A percentile compares a stretch with the other conserved stretches of the same genome.
Evolutionary conservation across 495 filamentous ascomycete species (phyloP).

Genomic region (Stereocaulon alpinum): DNA sequence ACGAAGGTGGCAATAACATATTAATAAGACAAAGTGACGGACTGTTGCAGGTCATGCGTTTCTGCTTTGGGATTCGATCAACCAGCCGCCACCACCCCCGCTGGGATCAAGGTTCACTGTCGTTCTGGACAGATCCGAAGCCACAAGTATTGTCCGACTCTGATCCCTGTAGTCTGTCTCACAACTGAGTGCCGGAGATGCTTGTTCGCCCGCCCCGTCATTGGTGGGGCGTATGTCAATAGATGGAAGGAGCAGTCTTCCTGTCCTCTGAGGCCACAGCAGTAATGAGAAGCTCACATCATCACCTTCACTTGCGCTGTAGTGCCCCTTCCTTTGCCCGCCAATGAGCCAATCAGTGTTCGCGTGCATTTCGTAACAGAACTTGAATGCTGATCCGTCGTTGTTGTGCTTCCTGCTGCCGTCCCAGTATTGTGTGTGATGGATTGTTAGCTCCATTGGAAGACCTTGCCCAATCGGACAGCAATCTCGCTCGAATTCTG

Average conservation of each 20-base stretch:
- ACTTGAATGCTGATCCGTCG: conserved; percentile 50
- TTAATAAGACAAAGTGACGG: too few species aligned
- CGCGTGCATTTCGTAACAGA: conserved; percentile 73
- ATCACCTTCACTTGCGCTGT: conserved; percentile 47
- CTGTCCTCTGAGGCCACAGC: conserved; percentile 67
- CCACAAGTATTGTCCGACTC: conserved; percentile 64
- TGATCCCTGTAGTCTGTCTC: conserved; percentile 74
- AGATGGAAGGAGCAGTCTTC: conserved; percentile 61
- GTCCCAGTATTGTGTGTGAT: conserved; percentile 74
- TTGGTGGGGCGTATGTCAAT: conserved; percentile 53
- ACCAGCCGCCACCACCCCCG: conserved; percentile 51
- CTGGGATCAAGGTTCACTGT: conserved; percentile 65
- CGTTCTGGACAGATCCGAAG: conserved; percentile 62
- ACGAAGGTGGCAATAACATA: too few species aligned
- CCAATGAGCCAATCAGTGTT: conserved; percentile 71
- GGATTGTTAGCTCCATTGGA: conserved; percentile 57
- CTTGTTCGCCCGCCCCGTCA: conserved; percentile 14
- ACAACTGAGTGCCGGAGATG: conserved; percentile 37
- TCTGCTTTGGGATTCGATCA: conserved; percentile 25
- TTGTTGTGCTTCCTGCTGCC: conserved; percentile 27
- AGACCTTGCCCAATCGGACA: conserved; percentile 61
- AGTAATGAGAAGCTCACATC: conserved; percentile 47
- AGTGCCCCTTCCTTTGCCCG: conserved; percentile 67
- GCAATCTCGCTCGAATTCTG: conserved; percentile 22
- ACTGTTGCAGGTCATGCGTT: not conserved